A percentile compares a stretch with the other conserved stretches of the same genome.
phyloP scores from a whole-genome alignment of 2,329 filamentous ascomycete species.

The Fusarium concolor region DNA sequence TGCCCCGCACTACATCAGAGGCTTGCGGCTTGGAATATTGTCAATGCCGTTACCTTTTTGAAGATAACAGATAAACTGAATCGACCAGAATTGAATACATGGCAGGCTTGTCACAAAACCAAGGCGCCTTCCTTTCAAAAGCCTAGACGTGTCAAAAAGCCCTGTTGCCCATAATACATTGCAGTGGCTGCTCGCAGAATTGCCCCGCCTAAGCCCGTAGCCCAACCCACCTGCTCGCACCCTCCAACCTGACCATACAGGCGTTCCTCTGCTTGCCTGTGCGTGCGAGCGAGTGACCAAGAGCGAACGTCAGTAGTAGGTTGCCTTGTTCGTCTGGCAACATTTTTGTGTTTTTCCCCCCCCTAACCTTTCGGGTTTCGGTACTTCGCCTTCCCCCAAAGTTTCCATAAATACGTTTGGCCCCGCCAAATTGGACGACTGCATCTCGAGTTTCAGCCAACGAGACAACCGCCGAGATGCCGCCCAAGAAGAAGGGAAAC shows the following conservation, averaged over 20 bases:
- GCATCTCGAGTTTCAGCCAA: conserved; percentile 36
- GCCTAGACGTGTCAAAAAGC: conserved; percentile 40
- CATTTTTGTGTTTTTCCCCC: background rate
- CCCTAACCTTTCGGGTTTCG: conserved; percentile 5
- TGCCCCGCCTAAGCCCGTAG: conserved; percentile 42
- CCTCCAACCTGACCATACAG: conserved; percentile 32
- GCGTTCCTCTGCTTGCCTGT: conserved; percentile 14
- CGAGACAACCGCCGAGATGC: conserved; percentile 68
- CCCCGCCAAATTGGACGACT: conserved; percentile 36
- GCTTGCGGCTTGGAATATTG: conserved; percentile 7
- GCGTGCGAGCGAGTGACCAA: conserved; percentile 15
- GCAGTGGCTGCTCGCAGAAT: conserved; percentile 20
- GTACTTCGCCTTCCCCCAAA: conserved; percentile 19
- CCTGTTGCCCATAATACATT: conserved; percentile 7
- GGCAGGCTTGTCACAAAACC: conserved; percentile 25
- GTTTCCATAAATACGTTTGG: conserved; percentile 29
- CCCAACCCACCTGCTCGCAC: conserved; percentile 30
- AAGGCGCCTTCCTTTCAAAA: conserved; percentile 4
- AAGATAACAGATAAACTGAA: background rate
- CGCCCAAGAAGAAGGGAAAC: conserved; percentile 92
- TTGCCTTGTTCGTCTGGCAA: conserved; percentile 33
- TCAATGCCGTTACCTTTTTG: background rate
- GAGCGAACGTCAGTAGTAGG: conserved; percentile 20
- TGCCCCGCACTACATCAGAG: conserved; percentile 28
- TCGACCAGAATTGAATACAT: background rate